Evolutionary conservation across 345 rosid species (phyloP), one percentile per base, ranked within the genome.

Genomic region (Euphorbia lathyris): DNA sequence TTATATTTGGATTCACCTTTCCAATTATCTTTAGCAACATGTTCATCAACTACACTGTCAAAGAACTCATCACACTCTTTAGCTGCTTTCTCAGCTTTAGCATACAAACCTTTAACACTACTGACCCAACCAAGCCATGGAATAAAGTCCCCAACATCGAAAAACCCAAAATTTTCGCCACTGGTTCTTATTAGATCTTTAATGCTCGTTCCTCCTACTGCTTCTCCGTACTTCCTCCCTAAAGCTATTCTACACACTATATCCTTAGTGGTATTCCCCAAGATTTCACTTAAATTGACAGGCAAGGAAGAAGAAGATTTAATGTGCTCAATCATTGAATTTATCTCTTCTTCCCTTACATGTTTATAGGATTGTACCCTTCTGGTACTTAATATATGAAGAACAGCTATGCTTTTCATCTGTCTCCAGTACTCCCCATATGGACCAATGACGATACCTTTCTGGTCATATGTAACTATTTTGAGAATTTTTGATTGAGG

Each of bases 361-460:
- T 50, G 38, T 7, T 66, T 70, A 53, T 81, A 85, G 4, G 86
- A 71, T 0, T 74, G 77, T 9, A 87, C 89, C 74, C 79, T 86
- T 72, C 69, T 85, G 75, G 42, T 78, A 79, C 82, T 89, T 7
- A 89, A 75, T 40, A 91, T 81, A 55, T 82, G 84, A 3, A 81
- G 52, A 11, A 84, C 79, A 36, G 82, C 74, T 7, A 86, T 43
- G 64, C 86, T 81, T 75, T 79, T 88, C 72, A 87, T 73, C 57
- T 87, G 87, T 57, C 92, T 81, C 97, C 95, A 88, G 47, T 88
- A 87, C 63, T 91, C 90, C 9, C 91, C 88, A 26, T 89, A 86
- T 2, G 88, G 84, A 5, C 89, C 83, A 2, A 25, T 0, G 0
- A 85, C 34, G 7, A 87, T 8, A 30, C 86, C 88, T 22, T 78